A percentile compares a stretch with the other conserved stretches of the same genome.
phyloP scores from a whole-genome alignment of 1,284 basidiomycete genomes.

The Ceraceosorus guamensis region DNA sequence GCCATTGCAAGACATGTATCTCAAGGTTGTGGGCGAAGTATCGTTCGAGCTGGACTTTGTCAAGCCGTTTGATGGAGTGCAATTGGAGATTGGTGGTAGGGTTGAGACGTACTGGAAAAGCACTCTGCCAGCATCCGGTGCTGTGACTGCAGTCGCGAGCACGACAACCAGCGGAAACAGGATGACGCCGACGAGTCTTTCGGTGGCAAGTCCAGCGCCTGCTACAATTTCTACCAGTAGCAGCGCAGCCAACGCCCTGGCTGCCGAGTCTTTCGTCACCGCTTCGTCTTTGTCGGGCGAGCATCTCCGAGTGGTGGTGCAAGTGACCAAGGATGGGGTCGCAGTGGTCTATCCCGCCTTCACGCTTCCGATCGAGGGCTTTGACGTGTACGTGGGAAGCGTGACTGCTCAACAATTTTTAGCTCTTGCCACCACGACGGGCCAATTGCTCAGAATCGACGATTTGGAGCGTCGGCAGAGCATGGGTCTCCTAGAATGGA shows the following conservation, averaged over 20 bases:
- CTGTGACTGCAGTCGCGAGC: conserved; percentile 3
- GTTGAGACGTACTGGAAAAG: conserved; percentile 49
- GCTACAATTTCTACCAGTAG: conserved; percentile 6
- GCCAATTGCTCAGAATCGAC: conserved; percentile 17
- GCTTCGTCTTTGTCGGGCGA: conserved; percentile 80
- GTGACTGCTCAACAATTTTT: conserved; percentile 74
- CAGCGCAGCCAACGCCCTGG: conserved; percentile 10
- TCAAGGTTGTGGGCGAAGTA: conserved; percentile 92
- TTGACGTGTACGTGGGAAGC: conserved; percentile 74
- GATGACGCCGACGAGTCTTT: neutral
- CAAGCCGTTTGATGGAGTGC: conserved; percentile 83
- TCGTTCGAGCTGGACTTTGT: conserved; percentile 82
- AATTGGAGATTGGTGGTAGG: conserved; percentile 88
- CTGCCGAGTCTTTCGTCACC: conserved; percentile 56
- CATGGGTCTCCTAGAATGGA: conserved; percentile 31
- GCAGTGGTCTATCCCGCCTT: conserved; percentile 73
- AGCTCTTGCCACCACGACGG: conserved; percentile 54
- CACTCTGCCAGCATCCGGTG: conserved; percentile 29
- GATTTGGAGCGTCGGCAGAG: conserved; percentile 12
- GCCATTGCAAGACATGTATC: conserved; percentile 82
- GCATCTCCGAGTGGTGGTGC: conserved; percentile 76
- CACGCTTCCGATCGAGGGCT: conserved; percentile 62
- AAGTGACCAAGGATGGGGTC: conserved; percentile 81
- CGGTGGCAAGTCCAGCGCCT: conserved; percentile 1
- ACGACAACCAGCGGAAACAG: conserved; percentile 13